A percentile compares a stretch with the other conserved stretches of the same genome.
These are phyloP conservation scores for Xanthoceras sorbifolium DNA, from an alignment of 345 rosid genomes.

Conservation along the genomic window DNA sequence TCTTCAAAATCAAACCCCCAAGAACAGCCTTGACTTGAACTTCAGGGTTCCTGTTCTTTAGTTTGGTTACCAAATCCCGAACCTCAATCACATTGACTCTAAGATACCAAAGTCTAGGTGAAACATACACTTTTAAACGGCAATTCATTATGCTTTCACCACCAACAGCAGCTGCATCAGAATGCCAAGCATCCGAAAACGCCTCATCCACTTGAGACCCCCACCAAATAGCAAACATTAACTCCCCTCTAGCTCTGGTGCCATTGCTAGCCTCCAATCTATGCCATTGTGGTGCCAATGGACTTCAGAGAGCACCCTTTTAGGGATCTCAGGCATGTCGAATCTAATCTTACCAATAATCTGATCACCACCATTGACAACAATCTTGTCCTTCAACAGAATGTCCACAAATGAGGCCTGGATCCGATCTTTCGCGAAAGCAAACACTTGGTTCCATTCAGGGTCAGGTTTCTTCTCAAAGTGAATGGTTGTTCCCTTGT, in stretches of 20 bases:
- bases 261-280: conserved; percentile 35
- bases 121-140: conserved; percentile 41
- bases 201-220: conserved; percentile 53
- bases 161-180: conserved; percentile 39
- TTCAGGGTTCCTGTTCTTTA: conserved; percentile 33
- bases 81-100: conserved; percentile 45
- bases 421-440: conserved; percentile 43
- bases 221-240: conserved; percentile 51
- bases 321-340: conserved; percentile 35
- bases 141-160: conserved; percentile 29
- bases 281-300: conserved; percentile 48
- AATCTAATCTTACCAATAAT: conserved; percentile 33
- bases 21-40: conserved; percentile 38
- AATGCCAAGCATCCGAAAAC: conserved; percentile 44
- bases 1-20: conserved; percentile 38
- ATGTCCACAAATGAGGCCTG: conserved; percentile 38
- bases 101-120: conserved; percentile 48
- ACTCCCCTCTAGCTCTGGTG: conserved; percentile 27
- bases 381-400: conserved; percentile 29
- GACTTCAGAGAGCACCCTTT: conserved; percentile 41
- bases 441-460: conserved; percentile 46
- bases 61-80: conserved; percentile 43
- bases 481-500: conserved; percentile 29
- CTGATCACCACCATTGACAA: conserved; percentile 10
- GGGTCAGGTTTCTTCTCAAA: conserved; percentile 33